phyloP scores from a whole-genome alignment of 768 basidiomycete genomes.

The Trametes villosa region DNA sequence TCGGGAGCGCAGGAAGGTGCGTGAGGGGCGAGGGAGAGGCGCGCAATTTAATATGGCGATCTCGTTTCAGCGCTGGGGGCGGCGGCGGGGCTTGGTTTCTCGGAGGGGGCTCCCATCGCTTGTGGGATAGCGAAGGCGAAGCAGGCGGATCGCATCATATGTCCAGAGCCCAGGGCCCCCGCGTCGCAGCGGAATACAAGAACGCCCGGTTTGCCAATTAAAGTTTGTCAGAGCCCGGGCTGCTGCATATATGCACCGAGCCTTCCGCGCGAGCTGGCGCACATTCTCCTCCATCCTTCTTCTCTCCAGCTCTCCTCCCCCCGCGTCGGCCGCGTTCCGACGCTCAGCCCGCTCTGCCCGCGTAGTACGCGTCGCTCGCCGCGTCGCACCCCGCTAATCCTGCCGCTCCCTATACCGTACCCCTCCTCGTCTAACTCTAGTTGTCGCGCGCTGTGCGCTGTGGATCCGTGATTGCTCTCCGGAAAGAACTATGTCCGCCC shows the following conservation, averaged over 20 bases:
- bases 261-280: background rate
- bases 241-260: slow-evolving; percentile 7
- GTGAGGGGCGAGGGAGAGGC: background rate
- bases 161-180: slow-evolving; percentile 13
- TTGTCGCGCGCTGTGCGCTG: slow-evolving; percentile 6
- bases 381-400: too few species aligned
- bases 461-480: slow-evolving; percentile 25
- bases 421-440: background rate
- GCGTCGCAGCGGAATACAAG: slow-evolving; percentile 1
- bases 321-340: background rate
- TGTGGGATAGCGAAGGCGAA: slow-evolving; percentile 11
- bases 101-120: slow-evolving; percentile 14
- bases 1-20: background rate
- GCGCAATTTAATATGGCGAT: background rate
- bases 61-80: background rate
- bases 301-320: background rate
- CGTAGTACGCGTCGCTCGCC: slow-evolving; percentile 7
- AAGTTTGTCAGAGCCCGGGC: slow-evolving; percentile 15
- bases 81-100: background rate
- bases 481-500: slow-evolving; percentile 21
- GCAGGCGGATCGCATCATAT: slow-evolving; percentile 19
- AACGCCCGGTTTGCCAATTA: slow-evolving; percentile 22
- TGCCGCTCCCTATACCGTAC: slow-evolving; percentile 12
- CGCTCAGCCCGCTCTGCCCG: background rate
- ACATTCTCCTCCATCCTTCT: background rate